These are phyloP conservation scores for Toxoplasma gondii DNA, from an alignment of 169 alveolate genomes.

Conservation along the genomic window DNA sequence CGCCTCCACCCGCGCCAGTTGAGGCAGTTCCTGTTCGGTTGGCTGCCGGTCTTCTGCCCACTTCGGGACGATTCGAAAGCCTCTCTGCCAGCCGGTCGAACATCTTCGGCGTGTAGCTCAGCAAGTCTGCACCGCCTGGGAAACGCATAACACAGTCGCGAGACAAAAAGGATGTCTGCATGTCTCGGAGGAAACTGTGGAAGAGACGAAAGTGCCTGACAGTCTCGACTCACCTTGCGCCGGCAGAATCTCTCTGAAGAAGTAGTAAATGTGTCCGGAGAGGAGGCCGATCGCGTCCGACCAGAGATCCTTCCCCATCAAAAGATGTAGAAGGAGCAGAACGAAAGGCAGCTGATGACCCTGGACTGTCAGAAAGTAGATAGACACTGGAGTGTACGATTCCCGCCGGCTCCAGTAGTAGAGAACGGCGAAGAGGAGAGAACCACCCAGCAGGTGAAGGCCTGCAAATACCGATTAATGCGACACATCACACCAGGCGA, in stretches of 20 bases:
- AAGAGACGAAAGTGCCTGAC: neutral
- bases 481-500: neutral
- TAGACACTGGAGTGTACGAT: conserved; percentile 65
- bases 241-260: conserved; percentile 68
- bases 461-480: conserved; percentile 34
- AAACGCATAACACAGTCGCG: neutral
- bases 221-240: conserved; percentile 44
- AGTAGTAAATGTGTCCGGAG: conserved; percentile 69
- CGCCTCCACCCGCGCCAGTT: neutral
- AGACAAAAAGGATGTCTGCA: neutral
- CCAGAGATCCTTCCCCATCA: conserved; percentile 71
- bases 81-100: conserved; percentile 23
- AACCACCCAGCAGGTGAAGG: conserved; percentile 61
- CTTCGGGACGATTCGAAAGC: neutral
- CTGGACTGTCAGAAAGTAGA: conserved; percentile 66
- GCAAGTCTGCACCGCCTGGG: conserved; percentile 33
- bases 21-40: neutral
- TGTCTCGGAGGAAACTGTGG: neutral
- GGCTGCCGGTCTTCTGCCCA: neutral
- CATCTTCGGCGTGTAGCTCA: conserved; percentile 5
- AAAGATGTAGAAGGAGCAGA: conserved; percentile 64
- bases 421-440: conserved; percentile 67
- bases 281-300: conserved; percentile 62
- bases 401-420: conserved; percentile 76
- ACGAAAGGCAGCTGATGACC: conserved; percentile 75